Percentiles rank a stretch among this genome's conserved stretches.
Conservation (phyloP, 2,329 filamentous ascomycete species). For the Dothidotthia symphoricarpi region DNA sequence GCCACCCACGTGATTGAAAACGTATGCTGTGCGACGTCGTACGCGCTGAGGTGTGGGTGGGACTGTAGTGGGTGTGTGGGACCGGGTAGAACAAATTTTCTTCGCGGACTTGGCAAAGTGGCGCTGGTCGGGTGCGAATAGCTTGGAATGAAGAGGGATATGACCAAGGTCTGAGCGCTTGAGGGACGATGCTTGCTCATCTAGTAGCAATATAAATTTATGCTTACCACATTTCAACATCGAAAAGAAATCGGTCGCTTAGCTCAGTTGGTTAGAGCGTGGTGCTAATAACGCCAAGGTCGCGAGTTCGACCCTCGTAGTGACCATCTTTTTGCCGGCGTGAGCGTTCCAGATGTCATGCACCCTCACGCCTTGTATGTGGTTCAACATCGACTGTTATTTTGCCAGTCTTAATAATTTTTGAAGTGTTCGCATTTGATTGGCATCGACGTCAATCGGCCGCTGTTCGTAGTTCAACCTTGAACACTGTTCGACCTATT, state of each 20-base stretch:
- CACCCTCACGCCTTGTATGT: neutral
- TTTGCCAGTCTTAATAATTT: too few species aligned
- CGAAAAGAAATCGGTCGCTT: conserved; percentile 8
- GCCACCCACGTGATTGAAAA: conserved; percentile 11
- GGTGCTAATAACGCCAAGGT: conserved; percentile 18
- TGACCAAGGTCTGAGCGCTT: too few species aligned
- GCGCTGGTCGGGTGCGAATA: too few species aligned
- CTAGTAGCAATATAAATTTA: too few species aligned
- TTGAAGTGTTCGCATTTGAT: too few species aligned
- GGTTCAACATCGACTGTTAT: neutral
- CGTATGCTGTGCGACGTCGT: conserved; percentile 9
- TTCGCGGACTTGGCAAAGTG: too few species aligned
- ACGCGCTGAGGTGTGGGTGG: conserved; percentile 5
- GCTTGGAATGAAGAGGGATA: too few species aligned
- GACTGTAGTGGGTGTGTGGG: neutral
- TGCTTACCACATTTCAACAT: too few species aligned
- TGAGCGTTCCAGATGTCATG: neutral
- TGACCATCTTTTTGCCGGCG: conserved; percentile 10
- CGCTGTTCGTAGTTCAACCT: too few species aligned
- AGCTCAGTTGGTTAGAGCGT: conserved; percentile 19
- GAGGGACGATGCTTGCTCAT: too few species aligned
- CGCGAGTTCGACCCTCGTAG: conserved; percentile 18
- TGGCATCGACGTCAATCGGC: too few species aligned
- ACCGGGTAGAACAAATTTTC: conserved; percentile 2
- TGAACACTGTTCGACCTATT: too few species aligned